Evolutionary conservation across 2,329 filamentous ascomycete genomes (phyloP), one percentile per base, ranked within the genome.

Genomic region (Penicillium fuscoglaucum): DNA sequence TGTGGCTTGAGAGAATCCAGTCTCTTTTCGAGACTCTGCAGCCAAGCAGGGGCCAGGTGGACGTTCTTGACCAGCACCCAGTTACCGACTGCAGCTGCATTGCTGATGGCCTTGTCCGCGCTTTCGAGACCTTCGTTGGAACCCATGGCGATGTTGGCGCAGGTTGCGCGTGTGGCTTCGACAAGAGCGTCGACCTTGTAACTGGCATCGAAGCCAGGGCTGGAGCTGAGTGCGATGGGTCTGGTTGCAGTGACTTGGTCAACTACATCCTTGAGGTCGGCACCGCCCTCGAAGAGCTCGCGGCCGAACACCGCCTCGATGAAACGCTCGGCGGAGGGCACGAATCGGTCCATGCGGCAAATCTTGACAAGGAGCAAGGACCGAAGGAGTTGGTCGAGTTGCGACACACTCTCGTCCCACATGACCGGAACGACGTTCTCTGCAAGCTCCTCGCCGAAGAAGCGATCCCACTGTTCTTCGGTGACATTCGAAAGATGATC

Each of bases 11-110:
- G 88, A 12, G 91, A 91, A 66, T 96, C 92, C 79, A 99, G 90
- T 45, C 93, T 88, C 83, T 99, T 99, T 80, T 99, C 93, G 17
- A 99, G 84, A 70, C 92, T 96, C 77, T 98, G 93, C 33, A 99
- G 82, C 96, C 96, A 99, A 13, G 91, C 91, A 1, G 95, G 92
- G 31, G 93, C 92, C 61, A 99, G 84, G 76, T 99, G 95, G 21
- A 99, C 95, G 80, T 99, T 99, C 85, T 99, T 99, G 83, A 99
- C 88, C 61, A 99, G 84, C 10, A 99, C 96, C 95, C 95, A 99
- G 28, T 88, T 91, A 65, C 95, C 95, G 17, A 88, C 90, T 57
- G 96, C 91, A 6, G 95, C 93, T 10, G 95, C 95, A 68, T 92
- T 91, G 76, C 86, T 90, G 71, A 99, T 92, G 31, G 96, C 95